Evolutionary conservation across 2,329 filamentous ascomycete species (phyloP), one percentile per base, ranked within the genome.

Genomic region (Purpureocillium lavendulum): DNA sequence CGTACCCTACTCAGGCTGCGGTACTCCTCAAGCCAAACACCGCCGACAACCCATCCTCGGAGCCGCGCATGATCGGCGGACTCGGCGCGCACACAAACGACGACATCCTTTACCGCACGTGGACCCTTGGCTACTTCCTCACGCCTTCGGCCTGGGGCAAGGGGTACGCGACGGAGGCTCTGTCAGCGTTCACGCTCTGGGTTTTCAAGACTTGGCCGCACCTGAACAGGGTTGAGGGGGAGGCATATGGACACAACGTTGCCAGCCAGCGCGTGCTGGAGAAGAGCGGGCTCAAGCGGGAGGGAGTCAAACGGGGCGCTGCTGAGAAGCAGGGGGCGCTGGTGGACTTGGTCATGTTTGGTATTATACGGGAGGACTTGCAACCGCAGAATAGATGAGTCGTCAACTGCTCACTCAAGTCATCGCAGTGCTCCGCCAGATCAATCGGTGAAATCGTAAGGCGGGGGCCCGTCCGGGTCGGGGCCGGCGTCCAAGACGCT

Each of bases 91-190:
- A 70, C 21, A 10, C 10, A 5, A 6, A 6, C 6, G 21, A 26
- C 21, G 21, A 26, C 21, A 26, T 26, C 21, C 21, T 26, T 10
- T 26, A 26, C 21, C 21, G 21, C 21, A 26, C 21, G 21, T 26
- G 21, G 21, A 26, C 6, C 21, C 21, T 26, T 5, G 21, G 21
- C 6, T 75, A 74, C 55, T 73, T 66, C 63, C 29, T 70, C 15
- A 63, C 57, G 1, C 56, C 21, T 5, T 26, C 21, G 21, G 21
- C 21, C 21, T 26, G 21, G 21, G 21, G 21, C 54, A 58, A 57
- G 15, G 71, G 71, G 1, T 60, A 69, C 39, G 61, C 58, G 36
- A 64, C 58, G 1, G 66, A 65, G 45, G 66, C 61, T n/a, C 42
- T 60, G 3, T 36, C 29, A 3, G 66, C 44, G 1, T 60, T 73